A percentile compares a stretch with the other conserved stretches of the same genome.
Evolutionary conservation across 2,329 filamentous ascomycete genomes (phyloP).

Genomic region (Nectriaceae sp.): DNA sequence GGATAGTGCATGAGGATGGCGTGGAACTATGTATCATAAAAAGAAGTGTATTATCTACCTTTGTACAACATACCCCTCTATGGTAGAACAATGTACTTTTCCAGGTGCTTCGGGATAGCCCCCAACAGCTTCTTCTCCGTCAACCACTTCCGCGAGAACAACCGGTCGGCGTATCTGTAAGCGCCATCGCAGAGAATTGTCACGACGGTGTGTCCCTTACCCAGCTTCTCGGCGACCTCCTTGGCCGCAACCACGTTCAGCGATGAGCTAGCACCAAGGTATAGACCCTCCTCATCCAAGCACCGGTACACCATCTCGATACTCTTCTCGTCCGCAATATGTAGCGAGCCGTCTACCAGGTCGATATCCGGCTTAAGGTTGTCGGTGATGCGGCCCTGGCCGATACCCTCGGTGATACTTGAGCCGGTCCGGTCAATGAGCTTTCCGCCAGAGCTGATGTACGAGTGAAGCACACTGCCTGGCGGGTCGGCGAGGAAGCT

Average conservation of each 20-base stretch:
- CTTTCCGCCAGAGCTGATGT: constrained; percentile 82
- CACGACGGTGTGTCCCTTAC: constrained; percentile 86
- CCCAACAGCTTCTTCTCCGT: constrained; percentile 79
- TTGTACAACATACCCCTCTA: constrained; percentile 42
- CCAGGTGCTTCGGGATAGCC: constrained; percentile 80
- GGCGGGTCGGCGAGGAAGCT: constrained; percentile 92
- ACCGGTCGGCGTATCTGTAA: constrained; percentile 91
- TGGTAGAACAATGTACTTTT: constrained; percentile 93
- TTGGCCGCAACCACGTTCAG: constrained; percentile 95
- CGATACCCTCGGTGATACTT: constrained; percentile 97
- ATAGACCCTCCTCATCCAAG: constrained; percentile 92
- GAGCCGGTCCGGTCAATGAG: constrained; percentile 79
- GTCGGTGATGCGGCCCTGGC: constrained; percentile 94
- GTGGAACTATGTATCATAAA: constrained; percentile 16
- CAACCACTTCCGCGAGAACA: constrained; percentile 93
- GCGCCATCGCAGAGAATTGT: constrained; percentile 94
- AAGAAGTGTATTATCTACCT: constrained; percentile 30
- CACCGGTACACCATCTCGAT: constrained; percentile 98
- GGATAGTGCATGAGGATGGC: constrained; percentile 7
- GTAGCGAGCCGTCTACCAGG: constrained; percentile 79
- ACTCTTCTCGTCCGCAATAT: constrained; percentile 88
- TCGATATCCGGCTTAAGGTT: constrained; percentile 86
- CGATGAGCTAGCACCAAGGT: constrained; percentile 89
- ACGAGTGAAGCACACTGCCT: constrained; percentile 89
- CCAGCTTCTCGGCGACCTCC: constrained; percentile 88